Conservation (phyloP, 73 alveolate genomes). For the Paramecium caudatum region DNA sequence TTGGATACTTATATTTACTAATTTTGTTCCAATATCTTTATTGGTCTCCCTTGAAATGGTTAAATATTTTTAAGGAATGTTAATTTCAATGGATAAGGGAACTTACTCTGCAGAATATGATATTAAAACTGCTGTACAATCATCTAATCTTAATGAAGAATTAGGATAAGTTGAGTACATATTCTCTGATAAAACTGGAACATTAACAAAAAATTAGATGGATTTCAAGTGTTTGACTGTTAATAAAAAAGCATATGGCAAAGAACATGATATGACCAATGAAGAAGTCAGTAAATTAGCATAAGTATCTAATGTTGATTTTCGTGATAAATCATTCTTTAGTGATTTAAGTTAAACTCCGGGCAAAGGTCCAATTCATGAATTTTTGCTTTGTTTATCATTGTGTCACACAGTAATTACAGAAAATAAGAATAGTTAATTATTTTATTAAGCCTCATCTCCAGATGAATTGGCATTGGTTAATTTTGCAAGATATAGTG, state of each 20-base stretch:
- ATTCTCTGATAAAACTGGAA: conserved; percentile 93
- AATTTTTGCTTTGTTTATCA: conserved; percentile 79
- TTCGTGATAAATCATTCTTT: conserved; percentile 52
- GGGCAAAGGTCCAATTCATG: conserved; percentile 52
- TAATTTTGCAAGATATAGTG: conserved; percentile 87
- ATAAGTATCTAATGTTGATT: conserved; percentile 70
- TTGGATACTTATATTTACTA: conserved; percentile 80
- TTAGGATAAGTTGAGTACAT: conserved; percentile 88
- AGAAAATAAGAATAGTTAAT: conserved; percentile 78
- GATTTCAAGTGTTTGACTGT: conserved; percentile 85
- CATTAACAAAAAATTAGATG: conserved; percentile 89
- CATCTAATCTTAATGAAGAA: conserved; percentile 90
- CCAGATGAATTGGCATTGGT: conserved; percentile 98
- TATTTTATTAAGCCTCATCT: conserved; percentile 91
- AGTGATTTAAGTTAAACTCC: conserved; percentile 58
- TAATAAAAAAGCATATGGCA: conserved; percentile 80
- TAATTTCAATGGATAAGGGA: conserved; percentile 81
- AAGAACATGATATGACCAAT: conserved; percentile 55
- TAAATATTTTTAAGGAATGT: conserved; percentile 85
- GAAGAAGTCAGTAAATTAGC: not conserved
- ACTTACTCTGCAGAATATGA: conserved; percentile 81
- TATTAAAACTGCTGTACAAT: conserved; percentile 82
- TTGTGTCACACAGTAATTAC: conserved; percentile 88
- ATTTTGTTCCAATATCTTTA: conserved; percentile 90
- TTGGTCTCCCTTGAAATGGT: conserved; percentile 88